Base-by-base conservation (phyloP, 2,329 filamentous ascomycete genomes). In the Fusarium sp. region DNA sequence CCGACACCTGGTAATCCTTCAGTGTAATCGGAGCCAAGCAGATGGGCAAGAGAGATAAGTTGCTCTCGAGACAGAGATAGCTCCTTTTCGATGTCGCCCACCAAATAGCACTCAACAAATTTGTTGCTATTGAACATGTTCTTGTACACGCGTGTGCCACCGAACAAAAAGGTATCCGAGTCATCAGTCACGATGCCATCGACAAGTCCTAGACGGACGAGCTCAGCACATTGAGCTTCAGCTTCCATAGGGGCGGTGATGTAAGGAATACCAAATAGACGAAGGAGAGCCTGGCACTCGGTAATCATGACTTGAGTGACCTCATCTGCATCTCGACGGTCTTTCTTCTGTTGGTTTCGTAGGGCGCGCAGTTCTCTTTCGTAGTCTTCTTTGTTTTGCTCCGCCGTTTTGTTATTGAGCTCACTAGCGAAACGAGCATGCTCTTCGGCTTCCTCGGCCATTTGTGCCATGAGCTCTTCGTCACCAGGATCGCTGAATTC, bases 51-150 rank as follows among this genome's bases (percentile, higher is more conserved):
- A 24, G 93, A 89, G 70, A 99, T 98, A 59, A 99, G 90, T 78
- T 96, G 94, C 61, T 92, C 88, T n/a, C 96, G 90, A 7, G 94
- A 92, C 1, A 99, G 89, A 0, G 93, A 94, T 71, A 98, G 92
- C 77, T 99, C 97, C 76, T 93, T 93, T 78, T 97, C 94, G 1
- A 99, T 86, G 78, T 99, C 96, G 1, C 86, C 87, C 6, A 91
- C 85, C 15, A 99, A 88, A 80, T 98, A 99, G 83, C 96, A 98
- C 84, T 99, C 96, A 47, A 99, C 96, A 77, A 94, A 97, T 81
- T 99, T 99, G 82, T 96, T 96, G 77, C 94, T 92, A 83, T 98
- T 99, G 87, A 99, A 99, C 95, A 99, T 97, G 85, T 99, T 99
- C 83, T 99, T 99, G 87, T 99, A 99, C 28, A 99, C 93, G 24